Conservation (phyloP, 179 eudicot species). For the Silene noctiflora region DNA sequence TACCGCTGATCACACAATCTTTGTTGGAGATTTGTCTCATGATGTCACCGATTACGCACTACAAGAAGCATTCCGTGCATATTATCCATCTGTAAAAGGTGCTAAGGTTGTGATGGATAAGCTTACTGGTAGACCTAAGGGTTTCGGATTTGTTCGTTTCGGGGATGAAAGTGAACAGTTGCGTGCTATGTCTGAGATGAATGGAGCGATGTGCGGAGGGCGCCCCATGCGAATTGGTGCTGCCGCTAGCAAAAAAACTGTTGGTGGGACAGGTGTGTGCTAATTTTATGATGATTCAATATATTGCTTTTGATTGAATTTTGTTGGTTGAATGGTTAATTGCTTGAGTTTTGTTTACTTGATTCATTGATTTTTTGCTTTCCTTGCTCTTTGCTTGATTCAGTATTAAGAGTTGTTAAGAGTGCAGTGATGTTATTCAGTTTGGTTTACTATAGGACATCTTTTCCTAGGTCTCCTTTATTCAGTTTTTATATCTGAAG, state of each 20-base stretch:
- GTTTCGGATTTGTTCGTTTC: slow-evolving; percentile 91
- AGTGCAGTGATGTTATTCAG: slow-evolving; percentile 3
- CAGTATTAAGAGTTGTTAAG: slow-evolving; percentile 7
- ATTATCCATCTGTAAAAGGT: slow-evolving; percentile 75
- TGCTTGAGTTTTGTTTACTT: slow-evolving; percentile 15
- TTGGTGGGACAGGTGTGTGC: slow-evolving; percentile 42
- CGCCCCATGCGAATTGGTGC: slow-evolving; percentile 96
- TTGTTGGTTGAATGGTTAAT: not conserved
- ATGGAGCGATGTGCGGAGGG: slow-evolving; percentile 70
- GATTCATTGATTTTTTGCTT: not conserved
- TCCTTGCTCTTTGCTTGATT: slow-evolving; percentile 7
- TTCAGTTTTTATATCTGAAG: slow-evolving; percentile 35
- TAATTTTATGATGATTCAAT: not conserved
- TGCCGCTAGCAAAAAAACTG: slow-evolving; percentile 77
- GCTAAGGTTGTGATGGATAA: slow-evolving; percentile 93
- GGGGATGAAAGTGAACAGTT: slow-evolving; percentile 80
- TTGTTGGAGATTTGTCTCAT: slow-evolving; percentile 90
- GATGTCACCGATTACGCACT: slow-evolving; percentile 80
- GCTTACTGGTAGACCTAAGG: slow-evolving; percentile 74
- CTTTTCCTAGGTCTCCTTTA: slow-evolving; percentile 27
- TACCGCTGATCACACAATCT: slow-evolving; percentile 65
- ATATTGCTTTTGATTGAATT: not conserved
- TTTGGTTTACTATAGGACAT: slow-evolving; percentile 22
- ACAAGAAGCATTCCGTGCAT: slow-evolving; percentile 75
- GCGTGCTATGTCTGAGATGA: slow-evolving; percentile 96